Evolutionary conservation across 306 rosid species (phyloP).

Genomic region (Fagus sylvatica): DNA sequence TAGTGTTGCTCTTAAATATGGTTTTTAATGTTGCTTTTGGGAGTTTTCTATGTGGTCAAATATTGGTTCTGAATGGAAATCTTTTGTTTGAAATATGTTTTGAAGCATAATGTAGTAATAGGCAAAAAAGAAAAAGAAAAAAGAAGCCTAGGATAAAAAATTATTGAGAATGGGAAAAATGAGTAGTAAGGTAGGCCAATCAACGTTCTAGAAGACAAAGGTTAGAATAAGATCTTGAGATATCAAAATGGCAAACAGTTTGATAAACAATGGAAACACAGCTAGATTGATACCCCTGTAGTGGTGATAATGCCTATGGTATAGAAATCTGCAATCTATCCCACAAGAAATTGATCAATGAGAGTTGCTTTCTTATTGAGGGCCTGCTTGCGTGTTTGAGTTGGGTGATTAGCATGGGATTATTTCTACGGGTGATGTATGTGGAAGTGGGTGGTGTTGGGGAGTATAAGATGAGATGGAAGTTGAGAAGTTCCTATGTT

Average conservation of each 20-base stretch:
- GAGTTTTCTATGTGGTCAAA: background rate
- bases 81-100: background rate
- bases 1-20: background rate
- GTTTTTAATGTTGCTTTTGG: background rate
- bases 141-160: background rate
- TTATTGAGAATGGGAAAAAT: background rate
- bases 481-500: no score
- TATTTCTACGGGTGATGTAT: background rate
- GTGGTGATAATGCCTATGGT: no score
- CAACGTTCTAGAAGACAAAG: background rate
- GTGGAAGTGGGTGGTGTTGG: no score
- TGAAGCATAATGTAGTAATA: background rate
- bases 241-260: no score
- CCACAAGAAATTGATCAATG: background rate
- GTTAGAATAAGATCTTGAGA: no score
- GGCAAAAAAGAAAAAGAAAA: background rate
- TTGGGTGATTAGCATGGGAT: background rate
- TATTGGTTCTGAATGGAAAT: background rate
- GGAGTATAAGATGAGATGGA: no score
- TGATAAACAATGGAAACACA: no score
- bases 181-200: background rate
- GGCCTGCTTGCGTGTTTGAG: background rate
- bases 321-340: background rate
- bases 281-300: no score
- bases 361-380: background rate